phyloP scores from a whole-genome alignment of 345 rosid species.

The Euphorbia pulcherrima region DNA sequence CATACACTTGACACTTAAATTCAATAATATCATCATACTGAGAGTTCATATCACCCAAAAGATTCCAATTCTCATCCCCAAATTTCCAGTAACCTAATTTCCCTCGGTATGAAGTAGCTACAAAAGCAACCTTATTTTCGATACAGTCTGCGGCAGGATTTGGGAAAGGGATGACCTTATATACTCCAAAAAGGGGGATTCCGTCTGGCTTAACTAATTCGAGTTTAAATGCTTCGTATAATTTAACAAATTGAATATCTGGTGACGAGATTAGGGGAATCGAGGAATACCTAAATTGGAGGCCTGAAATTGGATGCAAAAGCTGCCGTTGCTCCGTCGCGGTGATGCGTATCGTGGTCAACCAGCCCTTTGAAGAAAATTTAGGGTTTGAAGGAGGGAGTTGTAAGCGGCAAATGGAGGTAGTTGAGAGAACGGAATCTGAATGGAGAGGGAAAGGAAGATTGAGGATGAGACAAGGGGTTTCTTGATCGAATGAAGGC shows the following conservation, averaged over 20 bases:
- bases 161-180: slow-evolving; percentile 17
- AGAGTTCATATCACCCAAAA: slow-evolving; percentile 13
- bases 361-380: not conserved
- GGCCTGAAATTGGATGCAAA: slow-evolving; percentile 10
- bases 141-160: not conserved
- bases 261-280: not conserved
- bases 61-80: slow-evolving; percentile 21
- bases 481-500: slow-evolving; percentile 1
- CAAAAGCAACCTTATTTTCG: not conserved
- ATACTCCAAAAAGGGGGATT: slow-evolving; percentile 3
- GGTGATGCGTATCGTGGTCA: slow-evolving; percentile 8
- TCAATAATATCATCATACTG: slow-evolving; percentile 23
- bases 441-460: slow-evolving; percentile 9
- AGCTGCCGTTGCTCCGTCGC: slow-evolving; percentile 7
- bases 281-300: not conserved
- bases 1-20: slow-evolving; percentile 18
- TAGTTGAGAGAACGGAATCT: not conserved
- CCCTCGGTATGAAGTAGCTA: slow-evolving; percentile 20
- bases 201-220: not conserved
- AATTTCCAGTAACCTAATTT: slow-evolving; percentile 26
- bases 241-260: slow-evolving; percentile 1
- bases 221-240: slow-evolving; percentile 4
- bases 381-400: not conserved
- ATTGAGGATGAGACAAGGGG: not conserved
- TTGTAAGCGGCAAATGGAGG: not conserved